phyloP scores from a whole-genome alignment of 768 basidiomycete species.

The Leccinum olivaceopallidum region DNA sequence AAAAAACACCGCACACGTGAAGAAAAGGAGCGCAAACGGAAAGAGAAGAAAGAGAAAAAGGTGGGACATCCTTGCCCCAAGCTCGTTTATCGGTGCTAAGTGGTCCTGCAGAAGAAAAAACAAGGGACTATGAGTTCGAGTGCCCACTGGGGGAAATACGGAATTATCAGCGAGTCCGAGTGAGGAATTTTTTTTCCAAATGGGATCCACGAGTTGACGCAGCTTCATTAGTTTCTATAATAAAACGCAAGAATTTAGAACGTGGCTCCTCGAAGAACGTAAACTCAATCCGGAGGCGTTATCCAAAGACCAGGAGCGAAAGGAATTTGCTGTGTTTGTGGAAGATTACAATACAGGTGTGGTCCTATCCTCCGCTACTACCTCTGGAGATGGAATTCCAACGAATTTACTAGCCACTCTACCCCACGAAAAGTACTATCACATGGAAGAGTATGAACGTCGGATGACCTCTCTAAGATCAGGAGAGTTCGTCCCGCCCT shows the following conservation, averaged over 20 bases:
- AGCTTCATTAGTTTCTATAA: constrained; percentile 63
- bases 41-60: constrained; percentile 73
- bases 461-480: constrained; percentile 83
- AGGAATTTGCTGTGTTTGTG: constrained; percentile 80
- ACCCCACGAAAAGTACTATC: constrained; percentile 94
- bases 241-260: constrained; percentile 83
- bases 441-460: constrained; percentile 81
- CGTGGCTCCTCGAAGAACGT: constrained; percentile 93
- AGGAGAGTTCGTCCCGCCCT: constrained; percentile 78
- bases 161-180: constrained; percentile 84
- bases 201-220: constrained; percentile 15
- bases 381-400: constrained; percentile 1
- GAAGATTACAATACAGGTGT: constrained; percentile 84
- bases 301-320: constrained; percentile 81
- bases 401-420: constrained; percentile 63
- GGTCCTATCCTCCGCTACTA: constrained; percentile 11
- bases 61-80: constrained; percentile 32
- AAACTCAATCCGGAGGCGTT: constrained; percentile 89
- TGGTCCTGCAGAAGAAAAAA: constrained; percentile 54
- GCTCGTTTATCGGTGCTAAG: constrained; percentile 2
- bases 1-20: constrained; percentile 48
- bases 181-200: constrained; percentile 38
- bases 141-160: constrained; percentile 87
- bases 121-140: constrained; percentile 45
- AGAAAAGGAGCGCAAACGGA: constrained; percentile 54